Evolutionary conservation across 306 rosid genomes (phyloP), one percentile per base, ranked within the genome.

Genomic region (Psophocarpus tetragonolobus): DNA sequence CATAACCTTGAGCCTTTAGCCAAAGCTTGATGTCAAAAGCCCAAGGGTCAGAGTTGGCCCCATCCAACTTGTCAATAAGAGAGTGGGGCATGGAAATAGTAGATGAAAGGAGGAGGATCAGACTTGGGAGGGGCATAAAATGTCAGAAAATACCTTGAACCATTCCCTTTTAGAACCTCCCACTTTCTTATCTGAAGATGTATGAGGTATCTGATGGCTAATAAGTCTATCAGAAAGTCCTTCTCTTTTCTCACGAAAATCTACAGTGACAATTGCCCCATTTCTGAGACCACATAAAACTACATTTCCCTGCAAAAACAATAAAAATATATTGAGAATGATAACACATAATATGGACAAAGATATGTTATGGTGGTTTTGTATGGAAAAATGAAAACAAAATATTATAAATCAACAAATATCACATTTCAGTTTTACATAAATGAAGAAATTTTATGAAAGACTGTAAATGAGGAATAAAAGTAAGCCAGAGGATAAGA

Each of bases 231-330:
- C 56, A 4, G 87, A 85, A 81, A 78, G 64, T 24, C 76, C 75
- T 26, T 58, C 89, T 62, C 58, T 83, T 83, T 79, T 90, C 82
- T 87, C 87, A 81, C 98, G 97, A 76, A 75, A 79, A 83, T 94
- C 98, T 77, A 87, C 84, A 4, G 91, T 78, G 73, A 92, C 84
- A 81, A 92, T 86, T 48, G 93, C 88, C 82, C 98, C 98, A 84
- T 94, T 90, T 91, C 98, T 88, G 58, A 94, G 93, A 72, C 98
- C 98, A 45, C 98, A 94, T 76, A 94, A 81, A 61, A 92, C 57
- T 69, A 82, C 88, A 84, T 90, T 92, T 88, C 96, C 93, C 98
- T 94, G 80, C 85, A 84, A 82, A 18, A 80, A 62, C 15, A 70
- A 23, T 44, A 13, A 74, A 71, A 64, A 77, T 80, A 78, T 18